These are phyloP conservation scores for Clonostachys rhizophaga DNA, from an alignment of 2,329 filamentous ascomycete species.

Conservation along the genomic window DNA sequence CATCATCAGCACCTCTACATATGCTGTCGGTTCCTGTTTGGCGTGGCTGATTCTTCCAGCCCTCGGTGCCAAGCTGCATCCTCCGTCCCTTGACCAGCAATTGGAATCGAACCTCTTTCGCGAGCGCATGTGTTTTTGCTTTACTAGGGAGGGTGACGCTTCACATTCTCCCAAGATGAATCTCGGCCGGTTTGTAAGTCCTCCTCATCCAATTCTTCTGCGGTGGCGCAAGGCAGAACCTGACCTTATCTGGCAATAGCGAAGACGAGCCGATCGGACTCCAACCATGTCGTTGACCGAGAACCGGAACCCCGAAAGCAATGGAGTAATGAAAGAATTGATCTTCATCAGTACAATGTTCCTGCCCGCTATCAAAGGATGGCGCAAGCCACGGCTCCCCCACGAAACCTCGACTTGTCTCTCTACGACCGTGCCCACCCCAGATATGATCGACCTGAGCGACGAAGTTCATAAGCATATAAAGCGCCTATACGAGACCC, in stretches of 20 bases:
- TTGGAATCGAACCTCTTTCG: too few species aligned
- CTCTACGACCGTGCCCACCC: slow-evolving; percentile 8
- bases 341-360: slow-evolving; percentile 19
- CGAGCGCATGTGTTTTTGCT: too few species aligned
- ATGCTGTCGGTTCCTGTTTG: background rate
- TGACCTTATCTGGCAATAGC: too few species aligned
- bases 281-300: slow-evolving; percentile 33
- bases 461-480: slow-evolving; percentile 43
- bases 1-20: background rate
- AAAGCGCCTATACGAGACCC: slow-evolving; percentile 36
- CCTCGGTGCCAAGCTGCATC: too few species aligned
- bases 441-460: slow-evolving; percentile 34
- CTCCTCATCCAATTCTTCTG: too few species aligned
- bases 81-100: too few species aligned
- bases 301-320: slow-evolving; percentile 22
- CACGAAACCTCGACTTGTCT: slow-evolving; percentile 17
- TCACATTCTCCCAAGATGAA: too few species aligned
- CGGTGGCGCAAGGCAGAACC: too few species aligned
- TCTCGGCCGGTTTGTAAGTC: too few species aligned
- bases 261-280: too few species aligned
- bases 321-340: slow-evolving; percentile 20
- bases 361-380: slow-evolving; percentile 11
- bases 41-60: too few species aligned
- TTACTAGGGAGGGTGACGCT: too few species aligned
- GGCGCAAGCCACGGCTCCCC: slow-evolving; percentile 6